These are phyloP conservation scores for Termitomyces sp. DNA, from an alignment of 768 basidiomycete species.

Conservation along the genomic window DNA sequence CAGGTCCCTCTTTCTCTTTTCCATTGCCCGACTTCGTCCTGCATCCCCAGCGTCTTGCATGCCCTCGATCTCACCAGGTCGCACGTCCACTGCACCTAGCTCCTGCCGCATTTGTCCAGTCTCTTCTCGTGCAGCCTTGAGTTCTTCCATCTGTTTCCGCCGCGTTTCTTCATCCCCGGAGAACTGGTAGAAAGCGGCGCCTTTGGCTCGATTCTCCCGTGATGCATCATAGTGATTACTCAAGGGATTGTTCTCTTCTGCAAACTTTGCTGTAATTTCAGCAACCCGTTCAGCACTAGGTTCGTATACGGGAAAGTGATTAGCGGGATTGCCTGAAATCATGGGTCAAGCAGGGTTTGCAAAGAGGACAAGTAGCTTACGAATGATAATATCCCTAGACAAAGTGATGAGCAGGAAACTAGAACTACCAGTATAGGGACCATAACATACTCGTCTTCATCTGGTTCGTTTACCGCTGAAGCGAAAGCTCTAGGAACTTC, in stretches of 20 bases:
- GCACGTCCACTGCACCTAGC: conserved; percentile 51
- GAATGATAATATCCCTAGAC: conserved; percentile 52
- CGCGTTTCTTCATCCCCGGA: conserved; percentile 80
- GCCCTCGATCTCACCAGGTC: conserved; percentile 73
- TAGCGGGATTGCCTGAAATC: conserved; percentile 65
- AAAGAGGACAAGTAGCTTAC: conserved; percentile 24
- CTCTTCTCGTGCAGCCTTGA: conserved; percentile 61
- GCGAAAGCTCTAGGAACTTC: conserved; percentile 70
- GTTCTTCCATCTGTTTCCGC: conserved; percentile 74
- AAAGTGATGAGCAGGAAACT: conserved; percentile 5
- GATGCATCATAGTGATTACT: conserved; percentile 78
- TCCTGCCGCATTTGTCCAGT: conserved; percentile 61
- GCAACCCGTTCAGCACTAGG: conserved; percentile 77
- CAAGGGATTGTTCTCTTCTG: conserved; percentile 69
- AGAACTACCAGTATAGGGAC: conserved; percentile 2
- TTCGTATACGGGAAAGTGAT: conserved; percentile 85
- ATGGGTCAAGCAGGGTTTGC: not conserved
- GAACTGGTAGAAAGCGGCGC: conserved; percentile 91
- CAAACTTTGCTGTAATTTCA: conserved; percentile 62
- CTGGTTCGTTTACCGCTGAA: conserved; percentile 36
- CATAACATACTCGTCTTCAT: conserved; percentile 53
- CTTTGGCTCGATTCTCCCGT: conserved; percentile 79
- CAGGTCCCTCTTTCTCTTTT: conserved; percentile 69
- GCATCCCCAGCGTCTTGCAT: conserved; percentile 41
- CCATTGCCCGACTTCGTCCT: conserved; percentile 48